Evolutionary conservation across 2,329 filamentous ascomycete genomes (phyloP), one percentile per base, ranked within the genome.

Genomic region (Diaporthe helianthi): DNA sequence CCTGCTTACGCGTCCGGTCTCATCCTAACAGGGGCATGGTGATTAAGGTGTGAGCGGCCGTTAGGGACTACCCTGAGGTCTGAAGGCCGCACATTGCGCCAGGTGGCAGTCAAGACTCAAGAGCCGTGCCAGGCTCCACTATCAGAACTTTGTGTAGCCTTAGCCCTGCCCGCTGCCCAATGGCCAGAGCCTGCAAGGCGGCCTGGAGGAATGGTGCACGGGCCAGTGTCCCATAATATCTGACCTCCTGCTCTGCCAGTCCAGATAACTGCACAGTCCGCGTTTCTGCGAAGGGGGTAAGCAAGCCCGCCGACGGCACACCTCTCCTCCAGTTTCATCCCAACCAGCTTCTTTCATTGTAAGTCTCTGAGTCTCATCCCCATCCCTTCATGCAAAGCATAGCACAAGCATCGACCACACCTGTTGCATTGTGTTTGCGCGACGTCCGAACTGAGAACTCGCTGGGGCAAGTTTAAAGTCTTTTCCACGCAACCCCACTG

Each of bases 291-390:
- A 58, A 47, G 52, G 41, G 52, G 52, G 64, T 15, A 51, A 47
- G 51, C 19, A 55, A 47, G 64, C 24, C 52, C 52, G 65, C 64
- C 65, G 65, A 63, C 58, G 58, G 41, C 52, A 67, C 65, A 58
- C 33, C 41, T 58, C 64, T 55, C 52, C 52, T 67, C 66, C 46
- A 68, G 66, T 68, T 68, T 68, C 66, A 68, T 64, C 66, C 58
- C 66, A 53, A 64, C 44, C 66, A 63, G 54, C 49, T 68, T 68
- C 66, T 64, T 68, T 68, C 55, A 64, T 26, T 53, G 29, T 51
- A 36, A 52, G 66, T 64, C 63, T 65, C 66, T 64, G 66, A 68
- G 64, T 52, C 46, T 24, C 41, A 7, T 24, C 31, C 55, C 49
- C 49, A 10, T 19, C 47, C 54, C 52, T 17, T 49, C 58, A 13